Evolutionary conservation across 768 basidiomycete genomes (phyloP), one percentile per base, ranked within the genome.

Genomic region (Suillus fuscotomentosus): DNA sequence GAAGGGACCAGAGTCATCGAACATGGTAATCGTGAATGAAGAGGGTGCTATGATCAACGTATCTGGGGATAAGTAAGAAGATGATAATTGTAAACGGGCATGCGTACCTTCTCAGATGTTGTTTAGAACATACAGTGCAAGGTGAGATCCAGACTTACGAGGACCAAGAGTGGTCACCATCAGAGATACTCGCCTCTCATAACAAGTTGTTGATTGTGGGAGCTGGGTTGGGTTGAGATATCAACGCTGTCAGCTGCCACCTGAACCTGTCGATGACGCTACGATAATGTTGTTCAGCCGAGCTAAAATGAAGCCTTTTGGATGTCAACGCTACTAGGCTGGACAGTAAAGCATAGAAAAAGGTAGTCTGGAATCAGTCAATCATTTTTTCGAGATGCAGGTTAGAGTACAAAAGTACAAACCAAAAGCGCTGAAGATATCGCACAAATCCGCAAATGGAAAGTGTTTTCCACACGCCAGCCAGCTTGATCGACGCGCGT

Each of bases 401-500:
- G 22, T 15, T 27, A 14, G 48, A 24, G 48, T 27, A 27, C 22
- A 15, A 51, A 15, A 24, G 48, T 27, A 27, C 22, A 15, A 51
- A 15, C 20, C 24, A 27, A 51, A 22, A 15, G 5, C 31, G 5
- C 31, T 6, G 31, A 6, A 27, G 15, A 3, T 5, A 9, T 14
- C 17, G 5, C 24, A 31, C 10, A 15, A 39, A 5, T 57, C 24
- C 27, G 22, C 17, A 45, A 69, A 73, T 69, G 69, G 71, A 70
- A 76, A 27, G n/a, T 67, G 6, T 10, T 76, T 77, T 75, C 72
- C 75, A 76, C 72, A 59, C 41, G 41, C 45, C 55, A 31, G 34
- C 51, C 55, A 31, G 34, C 51, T 22, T 51, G 61, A 65, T 2
- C 70, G 75, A 76, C 76, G 76, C 75, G 75, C 74, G 74, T 75